phyloP scores from a whole-genome alignment of 768 basidiomycete genomes.

The Amylocystis lapponica region DNA sequence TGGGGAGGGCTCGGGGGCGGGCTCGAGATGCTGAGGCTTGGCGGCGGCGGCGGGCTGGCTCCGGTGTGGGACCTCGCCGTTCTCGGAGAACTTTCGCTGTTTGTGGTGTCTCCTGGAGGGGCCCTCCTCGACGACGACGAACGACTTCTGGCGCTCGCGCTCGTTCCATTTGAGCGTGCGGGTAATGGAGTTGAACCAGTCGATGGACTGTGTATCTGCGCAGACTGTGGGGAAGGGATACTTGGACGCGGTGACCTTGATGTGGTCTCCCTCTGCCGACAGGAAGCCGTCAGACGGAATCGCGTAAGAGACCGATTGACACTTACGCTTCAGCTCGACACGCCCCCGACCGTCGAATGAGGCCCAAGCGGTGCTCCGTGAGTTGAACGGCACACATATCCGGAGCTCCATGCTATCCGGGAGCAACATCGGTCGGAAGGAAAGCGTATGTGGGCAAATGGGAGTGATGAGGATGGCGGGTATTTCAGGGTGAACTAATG shows the following conservation, averaged over 20 bases:
- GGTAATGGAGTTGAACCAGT: conserved; percentile 98
- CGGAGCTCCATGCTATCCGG: conserved; percentile 98
- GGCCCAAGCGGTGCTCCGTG: conserved; percentile 96
- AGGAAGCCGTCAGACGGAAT: background rate
- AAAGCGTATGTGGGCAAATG: conserved; percentile 96
- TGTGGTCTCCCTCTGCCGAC: conserved; percentile 91
- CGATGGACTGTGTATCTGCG: conserved; percentile 94
- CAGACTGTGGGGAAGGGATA: conserved; percentile 99
- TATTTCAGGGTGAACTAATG: conserved; percentile 95
- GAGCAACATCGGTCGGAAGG: conserved; percentile 96
- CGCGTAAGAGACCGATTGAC: background rate
- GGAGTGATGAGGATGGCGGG: conserved; percentile 95
- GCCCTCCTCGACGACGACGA: conserved; percentile 94
- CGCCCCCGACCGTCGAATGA: conserved; percentile 97
- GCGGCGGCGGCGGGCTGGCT: conserved; percentile 2
- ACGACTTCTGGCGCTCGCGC: conserved; percentile 96
- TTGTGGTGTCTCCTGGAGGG: conserved; percentile 26
- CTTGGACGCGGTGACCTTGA: conserved; percentile 94
- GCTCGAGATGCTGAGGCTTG: no score
- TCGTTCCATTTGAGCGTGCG: conserved; percentile 99
- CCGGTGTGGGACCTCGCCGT: background rate
- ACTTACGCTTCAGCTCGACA: conserved; percentile 91
- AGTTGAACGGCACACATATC: conserved; percentile 99
- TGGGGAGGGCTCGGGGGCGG: no score
- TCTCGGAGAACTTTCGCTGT: conserved; percentile 6